A percentile compares a stretch with the other conserved stretches of the same genome.
Evolutionary conservation across 2,329 filamentous ascomycete genomes (phyloP).

Genomic region (Domatiomyces catenatus): DNA sequence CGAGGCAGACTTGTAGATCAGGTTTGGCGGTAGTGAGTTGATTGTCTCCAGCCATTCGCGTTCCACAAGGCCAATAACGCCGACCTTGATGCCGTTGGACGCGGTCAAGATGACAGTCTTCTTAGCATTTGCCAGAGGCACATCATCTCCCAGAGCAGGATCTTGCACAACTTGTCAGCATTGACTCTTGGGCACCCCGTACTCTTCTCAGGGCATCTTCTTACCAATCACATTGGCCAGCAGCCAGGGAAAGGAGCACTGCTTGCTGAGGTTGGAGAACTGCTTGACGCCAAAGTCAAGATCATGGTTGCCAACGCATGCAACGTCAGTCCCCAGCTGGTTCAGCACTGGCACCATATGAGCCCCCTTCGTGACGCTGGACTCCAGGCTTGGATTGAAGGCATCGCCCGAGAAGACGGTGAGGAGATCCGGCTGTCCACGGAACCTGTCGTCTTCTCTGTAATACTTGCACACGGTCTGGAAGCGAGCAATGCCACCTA

Average conservation of each 20-base stretch:
- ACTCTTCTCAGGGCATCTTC: background rate
- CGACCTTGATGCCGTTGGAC: slow-evolving; percentile 72
- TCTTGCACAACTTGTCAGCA: slow-evolving; percentile 64
- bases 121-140: slow-evolving; percentile 60
- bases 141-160: slow-evolving; percentile 58
- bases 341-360: slow-evolving; percentile 86
- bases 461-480: slow-evolving; percentile 66
- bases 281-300: slow-evolving; percentile 80
- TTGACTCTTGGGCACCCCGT: slow-evolving; percentile 37
- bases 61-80: slow-evolving; percentile 72
- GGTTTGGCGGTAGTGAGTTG: slow-evolving; percentile 65
- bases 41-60: slow-evolving; percentile 82
- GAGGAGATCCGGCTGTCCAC: slow-evolving; percentile 48
- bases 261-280: slow-evolving; percentile 54
- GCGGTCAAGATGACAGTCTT: slow-evolving; percentile 63
- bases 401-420: slow-evolving; percentile 85
- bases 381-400: slow-evolving; percentile 82
- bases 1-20: slow-evolving; percentile 67
- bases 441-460: slow-evolving; percentile 43
- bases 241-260: slow-evolving; percentile 79
- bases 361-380: slow-evolving; percentile 69
- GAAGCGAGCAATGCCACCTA: slow-evolving; percentile 69
- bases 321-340: slow-evolving; percentile 57
- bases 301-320: slow-evolving; percentile 84
- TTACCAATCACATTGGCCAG: slow-evolving; percentile 55